Base-by-base conservation (phyloP, 192 early-diverging fungal species). In the Spizellomyces sp. region DNA sequence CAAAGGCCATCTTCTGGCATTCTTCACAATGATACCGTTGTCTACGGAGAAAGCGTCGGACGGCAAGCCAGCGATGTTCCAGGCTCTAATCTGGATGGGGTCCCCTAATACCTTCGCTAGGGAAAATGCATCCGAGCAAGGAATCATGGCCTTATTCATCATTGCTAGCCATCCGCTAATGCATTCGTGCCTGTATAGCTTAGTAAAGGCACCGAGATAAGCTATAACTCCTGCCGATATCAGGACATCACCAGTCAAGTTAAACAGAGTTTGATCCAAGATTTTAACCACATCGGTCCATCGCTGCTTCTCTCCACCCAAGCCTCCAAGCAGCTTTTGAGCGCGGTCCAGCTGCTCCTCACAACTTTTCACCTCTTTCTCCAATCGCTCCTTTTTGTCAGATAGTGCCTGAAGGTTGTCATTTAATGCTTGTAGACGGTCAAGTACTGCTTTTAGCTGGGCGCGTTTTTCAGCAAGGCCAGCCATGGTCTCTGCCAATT, bases 61-160 rank as follows among this genome's bases (percentile, higher is more conserved):
- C 12, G 87, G 87, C 21, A 88, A 71, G 3, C 87, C 87, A 57
- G 85, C 84, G 73, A 88, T 87, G 55, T 76, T 86, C 87, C 87
- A 88, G 7, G 78, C 83, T 43, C 87, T 69, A 43, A 88, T 88
- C 66, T 80, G 70, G 64, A 88, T 88, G 8, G 76, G 85, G 67
- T 88, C 87, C 12, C 87, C 87, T 17, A 88, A 64, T 21, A 83
- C 78, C 73, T 83, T 87, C 19, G 85, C 74, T 9, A 88, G 77
- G 42, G 81, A 77, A 58, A 88, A 83, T 12, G 76, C 27, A 14
- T 83, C 79, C 45, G 86, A 80, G 73, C 87, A 88, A 10, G 87
- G 83, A 15, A 88, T 86, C 10, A 74, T 41, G 22, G 67, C 71
- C 56, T 78, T 73, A 48, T 76, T 78, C 45, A 78, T 71, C 12